phyloP scores from a whole-genome alignment of 371 early-diverging fungal species.

The Apophysomyces ossiformis region DNA sequence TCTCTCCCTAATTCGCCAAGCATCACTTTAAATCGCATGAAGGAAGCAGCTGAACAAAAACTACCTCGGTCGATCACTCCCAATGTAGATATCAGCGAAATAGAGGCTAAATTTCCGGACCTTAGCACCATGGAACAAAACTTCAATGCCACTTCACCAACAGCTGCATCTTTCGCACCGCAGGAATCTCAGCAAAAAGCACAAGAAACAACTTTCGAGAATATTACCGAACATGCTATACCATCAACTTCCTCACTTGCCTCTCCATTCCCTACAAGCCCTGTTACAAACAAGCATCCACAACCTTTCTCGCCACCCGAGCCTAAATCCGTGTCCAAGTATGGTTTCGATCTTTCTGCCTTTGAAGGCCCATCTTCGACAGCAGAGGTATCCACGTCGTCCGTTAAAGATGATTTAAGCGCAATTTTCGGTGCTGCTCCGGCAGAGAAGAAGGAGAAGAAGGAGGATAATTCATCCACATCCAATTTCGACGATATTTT shows the following conservation, averaged over 20 bases:
- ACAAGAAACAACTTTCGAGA: background rate
- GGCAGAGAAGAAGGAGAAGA: conserved; percentile 1
- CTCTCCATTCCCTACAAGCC: conserved; percentile 12
- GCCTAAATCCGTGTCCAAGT: conserved; percentile 38
- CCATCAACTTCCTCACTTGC: conserved; percentile 7
- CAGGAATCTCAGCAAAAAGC: conserved; percentile 1
- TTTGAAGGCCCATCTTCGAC: conserved; percentile 35
- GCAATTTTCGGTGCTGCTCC: conserved; percentile 37
- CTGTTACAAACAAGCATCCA: conserved; percentile 13
- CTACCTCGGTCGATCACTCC: conserved; percentile 17
- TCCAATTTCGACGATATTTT: conserved; percentile 23
- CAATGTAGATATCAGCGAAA: conserved; percentile 45
- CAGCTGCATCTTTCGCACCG: conserved; percentile 5
- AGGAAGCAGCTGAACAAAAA: conserved; percentile 31
- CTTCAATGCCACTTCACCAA: conserved; percentile 22
- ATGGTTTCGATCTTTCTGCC: conserved; percentile 51
- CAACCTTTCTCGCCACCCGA: conserved; percentile 23
- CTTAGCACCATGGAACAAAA: conserved; percentile 48
- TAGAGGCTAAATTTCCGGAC: conserved; percentile 57
- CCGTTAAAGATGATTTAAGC: conserved; percentile 43
- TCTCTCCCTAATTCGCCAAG: conserved; percentile 28
- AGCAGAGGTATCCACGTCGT: conserved; percentile 6
- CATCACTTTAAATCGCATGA: conserved; percentile 31
- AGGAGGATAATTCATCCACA: conserved; percentile 1
- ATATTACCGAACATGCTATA: background rate